These are phyloP conservation scores for Baudoinia panamericana DNA, from an alignment of 495 filamentous ascomycete genomes.

Conservation along the genomic window DNA sequence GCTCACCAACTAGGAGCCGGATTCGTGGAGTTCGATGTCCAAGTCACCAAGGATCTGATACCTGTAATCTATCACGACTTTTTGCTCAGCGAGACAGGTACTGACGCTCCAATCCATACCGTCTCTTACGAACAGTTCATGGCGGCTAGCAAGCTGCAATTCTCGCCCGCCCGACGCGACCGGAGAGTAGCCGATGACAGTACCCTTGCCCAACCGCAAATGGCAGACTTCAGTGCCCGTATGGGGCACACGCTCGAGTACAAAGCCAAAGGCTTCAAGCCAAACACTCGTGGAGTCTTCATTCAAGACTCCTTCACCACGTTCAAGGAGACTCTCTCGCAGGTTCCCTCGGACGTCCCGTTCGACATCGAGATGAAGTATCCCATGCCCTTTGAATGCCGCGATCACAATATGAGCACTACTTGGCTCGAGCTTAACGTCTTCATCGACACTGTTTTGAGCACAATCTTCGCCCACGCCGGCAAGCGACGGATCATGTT, in stretches of 20 bases:
- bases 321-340: conserved; percentile 78
- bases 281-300: conserved; percentile 80
- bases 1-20: conserved; percentile 85
- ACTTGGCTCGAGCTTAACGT: conserved; percentile 95
- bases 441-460: conserved; percentile 87
- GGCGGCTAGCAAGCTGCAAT: conserved; percentile 38
- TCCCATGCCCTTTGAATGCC: conserved; percentile 87
- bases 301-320: conserved; percentile 94
- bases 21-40: conserved; percentile 89
- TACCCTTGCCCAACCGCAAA: conserved; percentile 34
- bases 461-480: conserved; percentile 67
- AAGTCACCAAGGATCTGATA: conserved; percentile 95
- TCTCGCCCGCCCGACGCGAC: conserved; percentile 7
- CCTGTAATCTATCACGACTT: conserved; percentile 99
- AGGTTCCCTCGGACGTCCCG: conserved; percentile 65
- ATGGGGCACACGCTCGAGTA: conserved; percentile 97
- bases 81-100: conserved; percentile 93
- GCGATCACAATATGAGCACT: conserved; percentile 93
- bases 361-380: conserved; percentile 99
- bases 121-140: conserved; percentile 91
- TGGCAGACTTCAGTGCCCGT: conserved; percentile 60
- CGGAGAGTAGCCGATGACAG: conserved; percentile 30
- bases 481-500: conserved; percentile 79
- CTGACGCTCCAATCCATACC: conserved; percentile 92
- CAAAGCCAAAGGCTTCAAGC: conserved; percentile 89